Conservation (phyloP, 2,329 filamentous ascomycete genomes). For the Aspergillus caelatus region DNA sequence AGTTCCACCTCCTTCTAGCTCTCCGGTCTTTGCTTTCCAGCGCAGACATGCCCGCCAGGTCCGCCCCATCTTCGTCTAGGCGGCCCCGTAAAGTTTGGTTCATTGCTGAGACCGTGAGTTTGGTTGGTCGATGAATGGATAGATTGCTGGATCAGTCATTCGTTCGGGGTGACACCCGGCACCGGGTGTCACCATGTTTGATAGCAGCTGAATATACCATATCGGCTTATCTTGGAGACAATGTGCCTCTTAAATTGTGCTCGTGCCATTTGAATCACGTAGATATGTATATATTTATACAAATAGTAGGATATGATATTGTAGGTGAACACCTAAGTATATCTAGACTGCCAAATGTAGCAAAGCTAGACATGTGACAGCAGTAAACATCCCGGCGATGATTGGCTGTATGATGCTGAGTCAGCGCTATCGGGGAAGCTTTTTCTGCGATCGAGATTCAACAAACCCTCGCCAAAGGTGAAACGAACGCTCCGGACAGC, state of each 20-base stretch:
- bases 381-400: background rate
- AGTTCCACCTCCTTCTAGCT: slow-evolving; percentile 10
- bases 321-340: no score
- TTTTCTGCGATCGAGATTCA: slow-evolving; percentile 6
- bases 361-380: no score
- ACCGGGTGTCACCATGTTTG: slow-evolving; percentile 8
- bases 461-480: background rate
- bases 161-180: slow-evolving; percentile 6
- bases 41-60: slow-evolving; percentile 32
- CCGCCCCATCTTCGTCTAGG: slow-evolving; percentile 22
- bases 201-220: slow-evolving; percentile 6
- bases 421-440: slow-evolving; percentile 8
- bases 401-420: slow-evolving; percentile 6
- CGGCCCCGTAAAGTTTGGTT: background rate
- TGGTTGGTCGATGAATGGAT: slow-evolving; percentile 7
- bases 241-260: background rate
- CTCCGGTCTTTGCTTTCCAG: slow-evolving; percentile 16
- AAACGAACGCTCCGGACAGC: background rate
- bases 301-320: no score
- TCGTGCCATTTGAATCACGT: background rate
- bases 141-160: slow-evolving; percentile 24
- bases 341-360: no score
- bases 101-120: slow-evolving; percentile 1
- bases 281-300: background rate
- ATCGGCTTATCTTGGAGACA: background rate